A percentile compares a stretch with the other conserved stretches of the same genome.
These are phyloP conservation scores for Moesziomyces sp. DNA, from an alignment of 1,284 basidiomycete genomes.

Conservation along the genomic window DNA sequence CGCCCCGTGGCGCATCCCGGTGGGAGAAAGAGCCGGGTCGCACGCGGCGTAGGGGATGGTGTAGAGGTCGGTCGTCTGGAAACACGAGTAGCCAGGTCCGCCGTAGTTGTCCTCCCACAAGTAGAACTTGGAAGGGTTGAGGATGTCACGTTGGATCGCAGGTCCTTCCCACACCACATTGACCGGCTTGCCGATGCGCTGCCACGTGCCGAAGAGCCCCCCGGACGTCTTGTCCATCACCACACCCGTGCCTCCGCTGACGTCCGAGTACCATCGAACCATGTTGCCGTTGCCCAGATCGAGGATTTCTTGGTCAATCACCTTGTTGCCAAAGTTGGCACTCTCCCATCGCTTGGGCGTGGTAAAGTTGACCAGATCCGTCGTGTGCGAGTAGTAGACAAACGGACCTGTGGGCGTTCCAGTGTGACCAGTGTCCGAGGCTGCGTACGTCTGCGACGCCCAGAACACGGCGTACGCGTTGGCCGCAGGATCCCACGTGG, in stretches of 20 bases:
- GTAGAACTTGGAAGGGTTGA: conserved; percentile 28
- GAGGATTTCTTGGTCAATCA: conserved; percentile 23
- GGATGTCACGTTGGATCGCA: conserved; percentile 28
- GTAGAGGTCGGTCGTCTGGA: conserved; percentile 22
- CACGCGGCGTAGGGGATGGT: conserved; percentile 19
- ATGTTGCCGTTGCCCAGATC: conserved; percentile 31
- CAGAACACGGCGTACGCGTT: conserved; percentile 30
- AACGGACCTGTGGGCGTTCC: conserved; percentile 15
- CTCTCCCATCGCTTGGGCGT: conserved; percentile 24
- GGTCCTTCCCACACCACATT: conserved; percentile 28
- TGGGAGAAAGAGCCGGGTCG: conserved; percentile 22
- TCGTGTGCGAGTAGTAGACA: conserved; percentile 30
- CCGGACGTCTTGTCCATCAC: conserved; percentile 30
- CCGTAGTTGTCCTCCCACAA: conserved; percentile 37
- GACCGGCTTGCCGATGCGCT: conserved; percentile 29
- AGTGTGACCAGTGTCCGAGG: conserved; percentile 21
- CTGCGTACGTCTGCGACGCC: conserved; percentile 25
- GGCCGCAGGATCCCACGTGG: conserved; percentile 22
- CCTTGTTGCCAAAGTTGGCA: conserved; percentile 28
- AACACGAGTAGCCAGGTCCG: conserved; percentile 32
- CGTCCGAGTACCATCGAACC: conserved; percentile 28
- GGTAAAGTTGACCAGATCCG: conserved; percentile 23
- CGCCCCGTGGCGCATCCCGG: conserved; percentile 24
- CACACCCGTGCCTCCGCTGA: conserved; percentile 11
- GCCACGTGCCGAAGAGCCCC: conserved; percentile 24